Base-by-base conservation (phyloP, 345 rosid species). In the Citrus sinensis region DNA sequence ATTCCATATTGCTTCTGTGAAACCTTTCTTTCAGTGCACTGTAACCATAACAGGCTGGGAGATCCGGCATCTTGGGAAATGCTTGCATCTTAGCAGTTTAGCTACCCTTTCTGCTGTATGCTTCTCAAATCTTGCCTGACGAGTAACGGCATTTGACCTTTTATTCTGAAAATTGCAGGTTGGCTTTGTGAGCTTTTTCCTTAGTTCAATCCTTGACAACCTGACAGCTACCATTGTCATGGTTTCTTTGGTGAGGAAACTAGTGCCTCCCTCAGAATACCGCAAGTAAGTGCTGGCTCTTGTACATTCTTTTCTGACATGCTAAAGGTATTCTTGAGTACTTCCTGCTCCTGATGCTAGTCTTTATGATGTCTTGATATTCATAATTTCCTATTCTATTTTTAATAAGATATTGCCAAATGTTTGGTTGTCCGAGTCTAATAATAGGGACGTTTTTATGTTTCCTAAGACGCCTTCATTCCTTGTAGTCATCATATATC, bases 151-250 rank as follows among this genome's bases (percentile, higher is more conserved):
- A 25, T 77, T 77, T 80, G 55, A 83, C 82, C 66, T 20, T 49
- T 83, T 77, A 46, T 75, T 73, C 11, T 80, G 79, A 73, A 29
- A 79, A 55, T 76, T 74, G 81, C 97, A 94, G 99, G 84, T 96
- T 67, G 99, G 98, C 67, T 87, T 91, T 37, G 92, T 93, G 70
- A 96, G 97, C 4, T 96, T 96, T 88, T 90, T 91, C 92, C 94
- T 93, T 62, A 92, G 99, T 78, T 34, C 99, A 61, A 78, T 96
- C 84, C 93, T 96, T 62, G 99, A 96, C 85, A 96, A 96, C 82
- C 82, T 96, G 86, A 96, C 99, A 51, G 89, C 98, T 35, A 96
- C 99, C 49, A 94, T 96, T 78, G 89, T 96, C 79, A 96, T 94
- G 99, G 97, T 96, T 78, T 96, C 99, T 78, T 85, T 94, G 67